These are phyloP conservation scores for Chenopodium berlandieri DNA, from an alignment of 148 eudicot species.

Conservation along the genomic window DNA sequence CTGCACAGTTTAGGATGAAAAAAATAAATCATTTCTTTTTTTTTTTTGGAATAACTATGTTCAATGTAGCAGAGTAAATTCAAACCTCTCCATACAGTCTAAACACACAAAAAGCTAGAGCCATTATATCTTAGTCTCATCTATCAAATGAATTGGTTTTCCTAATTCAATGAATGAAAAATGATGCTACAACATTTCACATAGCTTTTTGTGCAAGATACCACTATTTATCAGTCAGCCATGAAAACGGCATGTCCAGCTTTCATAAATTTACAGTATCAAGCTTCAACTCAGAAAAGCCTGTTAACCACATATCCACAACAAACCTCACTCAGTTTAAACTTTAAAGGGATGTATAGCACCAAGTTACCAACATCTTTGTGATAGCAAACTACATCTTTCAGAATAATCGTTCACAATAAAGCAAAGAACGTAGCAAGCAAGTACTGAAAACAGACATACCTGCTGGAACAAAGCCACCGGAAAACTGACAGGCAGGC, in stretches of 20 bases:
- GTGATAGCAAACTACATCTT: not conserved
- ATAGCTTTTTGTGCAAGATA: not conserved
- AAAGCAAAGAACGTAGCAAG: not conserved
- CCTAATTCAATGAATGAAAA: too few relatives aligned
- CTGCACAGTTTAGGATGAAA: too few relatives aligned
- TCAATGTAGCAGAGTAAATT: too few relatives aligned
- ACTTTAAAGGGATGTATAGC: not conserved
- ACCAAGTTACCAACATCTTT: not conserved
- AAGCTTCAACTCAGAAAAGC: not conserved
- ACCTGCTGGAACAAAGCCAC: constrained; percentile 1
- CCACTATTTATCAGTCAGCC: not conserved
- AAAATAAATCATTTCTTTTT: too few relatives aligned
- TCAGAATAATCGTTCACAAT: not conserved
- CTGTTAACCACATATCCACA: not conserved
- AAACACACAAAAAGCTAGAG: not conserved
- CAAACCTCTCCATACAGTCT: too few relatives aligned
- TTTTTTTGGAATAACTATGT: too few relatives aligned
- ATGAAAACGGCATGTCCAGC: not conserved
- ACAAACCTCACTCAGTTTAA: not conserved
- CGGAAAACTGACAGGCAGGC: not conserved
- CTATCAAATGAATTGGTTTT: not conserved
- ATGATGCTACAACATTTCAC: not conserved
- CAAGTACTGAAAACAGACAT: not conserved
- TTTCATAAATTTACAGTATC: not conserved
- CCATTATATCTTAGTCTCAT: not conserved